Percentiles rank a stretch among this genome's conserved stretches.
These are phyloP conservation scores for Niveomyces coronatus DNA, from an alignment of 2,329 filamentous ascomycete genomes.

Conservation along the genomic window DNA sequence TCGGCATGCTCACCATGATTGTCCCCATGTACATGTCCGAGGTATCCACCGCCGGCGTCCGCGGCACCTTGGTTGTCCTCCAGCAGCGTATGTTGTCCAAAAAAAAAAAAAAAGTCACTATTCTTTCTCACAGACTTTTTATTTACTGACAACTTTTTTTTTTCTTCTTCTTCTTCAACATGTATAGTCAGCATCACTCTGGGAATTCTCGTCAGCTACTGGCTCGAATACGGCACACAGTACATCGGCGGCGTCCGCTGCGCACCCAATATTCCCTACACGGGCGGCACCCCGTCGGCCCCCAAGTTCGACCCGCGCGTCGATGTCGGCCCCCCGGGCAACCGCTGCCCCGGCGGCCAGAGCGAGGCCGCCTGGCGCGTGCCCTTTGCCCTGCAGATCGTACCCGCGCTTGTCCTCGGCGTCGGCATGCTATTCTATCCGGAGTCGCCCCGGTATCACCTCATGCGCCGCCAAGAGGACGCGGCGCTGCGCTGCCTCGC, in stretches of 20 bases:
- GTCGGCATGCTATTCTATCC: constrained; percentile 44
- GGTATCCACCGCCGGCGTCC: constrained; percentile 36
- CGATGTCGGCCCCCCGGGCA: constrained; percentile 28
- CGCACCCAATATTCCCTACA: constrained; percentile 35
- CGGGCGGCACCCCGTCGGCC: constrained; percentile 27
- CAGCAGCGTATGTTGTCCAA: constrained; percentile 21
- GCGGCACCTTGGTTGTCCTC: constrained; percentile 35
- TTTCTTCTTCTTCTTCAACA: too few species aligned
- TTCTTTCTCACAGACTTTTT: too few species aligned
- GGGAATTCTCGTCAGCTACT: constrained; percentile 33
- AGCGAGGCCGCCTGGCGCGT: constrained; percentile 34
- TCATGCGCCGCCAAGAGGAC: constrained; percentile 22
- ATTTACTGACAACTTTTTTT: too few species aligned
- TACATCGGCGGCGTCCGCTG: constrained; percentile 35
- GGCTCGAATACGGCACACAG: constrained; percentile 31
- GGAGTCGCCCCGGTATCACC: constrained; percentile 23
- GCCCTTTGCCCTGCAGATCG: constrained; percentile 40
- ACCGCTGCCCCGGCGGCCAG: constrained; percentile 32
- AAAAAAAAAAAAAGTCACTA: background rate
- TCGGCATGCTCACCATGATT: constrained; percentile 30
- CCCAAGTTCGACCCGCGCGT: constrained; percentile 31
- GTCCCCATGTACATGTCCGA: constrained; percentile 37
- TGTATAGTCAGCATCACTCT: constrained; percentile 26
- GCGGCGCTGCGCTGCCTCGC: constrained; percentile 22
- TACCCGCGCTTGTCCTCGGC: constrained; percentile 45